Percentiles rank a stretch among this genome's conserved stretches.
Evolutionary conservation across 352 stramenopile species (phyloP).

Genomic region (Phytophthora uliginosa): DNA sequence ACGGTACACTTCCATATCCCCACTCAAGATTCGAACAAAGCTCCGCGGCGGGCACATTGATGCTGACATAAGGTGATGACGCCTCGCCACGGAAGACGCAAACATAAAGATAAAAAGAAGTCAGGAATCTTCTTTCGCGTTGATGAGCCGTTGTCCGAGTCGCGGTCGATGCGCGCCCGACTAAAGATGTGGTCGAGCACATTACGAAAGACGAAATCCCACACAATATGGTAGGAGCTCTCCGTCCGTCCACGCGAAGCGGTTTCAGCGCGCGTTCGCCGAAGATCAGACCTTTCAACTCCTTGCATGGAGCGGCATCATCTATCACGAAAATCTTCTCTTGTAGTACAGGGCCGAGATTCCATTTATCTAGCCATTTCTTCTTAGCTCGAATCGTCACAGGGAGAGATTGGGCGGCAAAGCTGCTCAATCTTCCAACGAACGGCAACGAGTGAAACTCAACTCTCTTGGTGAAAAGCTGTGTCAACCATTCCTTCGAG

Average conservation of each 20-base stretch:
- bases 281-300: conserved; percentile 15
- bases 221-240: conserved; percentile 9
- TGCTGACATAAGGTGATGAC: conserved; percentile 16
- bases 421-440: conserved; percentile 1
- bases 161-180: conserved; percentile 14
- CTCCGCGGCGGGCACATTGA: conserved; percentile 7
- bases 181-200: conserved; percentile 17
- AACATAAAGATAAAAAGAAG: conserved; percentile 25
- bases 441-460: not conserved
- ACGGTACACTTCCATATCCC: conserved; percentile 21
- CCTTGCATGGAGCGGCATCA: conserved; percentile 7
- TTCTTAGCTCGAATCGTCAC: conserved; percentile 20
- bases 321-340: conserved; percentile 19
- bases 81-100: conserved; percentile 29
- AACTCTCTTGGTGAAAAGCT: not conserved
- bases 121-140: conserved; percentile 9
- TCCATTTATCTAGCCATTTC: conserved; percentile 13
- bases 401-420: conserved; percentile 10
- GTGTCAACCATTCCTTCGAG: not conserved
- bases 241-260: conserved; percentile 6
- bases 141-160: conserved; percentile 12
- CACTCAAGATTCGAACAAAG: conserved; percentile 21
- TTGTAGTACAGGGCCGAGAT: conserved; percentile 6
- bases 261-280: conserved; percentile 2
- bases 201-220: conserved; percentile 16